Percentiles rank a stretch among this genome's conserved stretches.
phyloP scores from a whole-genome alignment of 768 basidiomycete genomes.

The Xerocomus spinulosus region DNA sequence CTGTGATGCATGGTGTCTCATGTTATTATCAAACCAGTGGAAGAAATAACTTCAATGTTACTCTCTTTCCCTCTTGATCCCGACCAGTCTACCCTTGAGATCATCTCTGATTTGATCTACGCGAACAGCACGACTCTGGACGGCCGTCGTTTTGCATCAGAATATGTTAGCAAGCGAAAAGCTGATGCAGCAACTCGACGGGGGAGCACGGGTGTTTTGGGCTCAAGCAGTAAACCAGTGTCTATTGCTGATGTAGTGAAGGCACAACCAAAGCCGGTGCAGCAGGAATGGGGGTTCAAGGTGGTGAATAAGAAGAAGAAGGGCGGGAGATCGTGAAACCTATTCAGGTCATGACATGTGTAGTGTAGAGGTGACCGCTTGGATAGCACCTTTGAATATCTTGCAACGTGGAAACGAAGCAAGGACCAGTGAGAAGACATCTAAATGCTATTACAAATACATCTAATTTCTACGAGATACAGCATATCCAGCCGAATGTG shows the following conservation, averaged over 20 bases:
- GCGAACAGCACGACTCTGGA: constrained; percentile 92
- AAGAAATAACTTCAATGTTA: constrained; percentile 95
- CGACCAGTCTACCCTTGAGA: constrained; percentile 74
- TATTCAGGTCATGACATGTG: constrained; percentile 4
- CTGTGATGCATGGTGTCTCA: constrained; percentile 12
- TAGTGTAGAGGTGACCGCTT: constrained; percentile 18
- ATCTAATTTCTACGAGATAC: constrained; percentile 21
- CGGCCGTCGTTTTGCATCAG: constrained; percentile 89
- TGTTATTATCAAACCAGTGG: constrained; percentile 51
- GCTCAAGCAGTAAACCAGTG: constrained; percentile 44
- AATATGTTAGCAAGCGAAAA: constrained; percentile 85
- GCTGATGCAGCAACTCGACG: constrained; percentile 61
- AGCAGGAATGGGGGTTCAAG: constrained; percentile 86
- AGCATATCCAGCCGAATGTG: constrained; percentile 7
- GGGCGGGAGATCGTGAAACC: constrained; percentile 49
- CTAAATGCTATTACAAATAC: constrained; percentile 18
- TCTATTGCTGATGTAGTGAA: constrained; percentile 91
- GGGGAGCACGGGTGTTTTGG: constrained; percentile 39
- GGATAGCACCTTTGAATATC: constrained; percentile 18
- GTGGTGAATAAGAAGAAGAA: constrained; percentile 97
- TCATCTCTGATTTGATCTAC: constrained; percentile 94
- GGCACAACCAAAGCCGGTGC: constrained; percentile 71
- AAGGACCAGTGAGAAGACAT: neutral
- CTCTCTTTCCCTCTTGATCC: constrained; percentile 92
- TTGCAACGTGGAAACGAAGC: neutral